Percentiles rank a stretch among this genome's conserved stretches.
These are phyloP conservation scores for Baeospora myosura DNA, from an alignment of 1,284 basidiomycete species.

Conservation along the genomic window DNA sequence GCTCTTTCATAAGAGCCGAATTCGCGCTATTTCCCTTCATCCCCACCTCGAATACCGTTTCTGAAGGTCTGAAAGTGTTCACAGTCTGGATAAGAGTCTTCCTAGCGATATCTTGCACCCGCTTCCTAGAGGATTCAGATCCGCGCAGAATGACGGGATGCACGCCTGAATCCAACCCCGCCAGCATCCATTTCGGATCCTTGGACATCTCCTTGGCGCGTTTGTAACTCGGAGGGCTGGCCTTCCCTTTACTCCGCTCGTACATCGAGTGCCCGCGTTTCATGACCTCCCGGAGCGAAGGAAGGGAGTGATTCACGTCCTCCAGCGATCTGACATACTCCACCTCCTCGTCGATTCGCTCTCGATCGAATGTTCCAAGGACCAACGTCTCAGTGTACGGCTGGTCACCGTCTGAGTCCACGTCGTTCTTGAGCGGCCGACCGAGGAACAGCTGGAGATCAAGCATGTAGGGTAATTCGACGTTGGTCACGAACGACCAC, in stretches of 20 bases:
- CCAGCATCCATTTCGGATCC: constrained; percentile 64
- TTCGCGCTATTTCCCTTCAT: constrained; percentile 58
- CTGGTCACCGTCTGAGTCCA: constrained; percentile 41
- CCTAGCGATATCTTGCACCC: constrained; percentile 46
- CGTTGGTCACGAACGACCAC: constrained; percentile 85
- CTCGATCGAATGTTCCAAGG: constrained; percentile 81
- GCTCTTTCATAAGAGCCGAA: constrained; percentile 80
- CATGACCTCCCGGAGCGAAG: constrained; percentile 81
- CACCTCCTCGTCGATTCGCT: constrained; percentile 73
- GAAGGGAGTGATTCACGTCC: constrained; percentile 60
- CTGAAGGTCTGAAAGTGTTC: constrained; percentile 76
- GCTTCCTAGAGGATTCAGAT: constrained; percentile 25
- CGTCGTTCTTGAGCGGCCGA: constrained; percentile 61
- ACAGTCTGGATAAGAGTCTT: constrained; percentile 65
- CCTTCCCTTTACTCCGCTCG: constrained; percentile 88
- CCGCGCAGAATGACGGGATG: constrained; percentile 61
- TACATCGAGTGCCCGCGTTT: constrained; percentile 89
- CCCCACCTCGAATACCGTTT: constrained; percentile 92
- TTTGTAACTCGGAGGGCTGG: constrained; percentile 78
- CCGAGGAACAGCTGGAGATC: constrained; percentile 95
- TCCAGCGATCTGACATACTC: constrained; percentile 76
- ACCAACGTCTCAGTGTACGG: constrained; percentile 65
- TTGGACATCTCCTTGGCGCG: constrained; percentile 86
- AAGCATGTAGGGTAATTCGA: constrained; percentile 85
- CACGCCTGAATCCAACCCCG: constrained; percentile 57